Base-by-base conservation (phyloP, 208 protist genomes). In the Leishmania turanica region DNA sequence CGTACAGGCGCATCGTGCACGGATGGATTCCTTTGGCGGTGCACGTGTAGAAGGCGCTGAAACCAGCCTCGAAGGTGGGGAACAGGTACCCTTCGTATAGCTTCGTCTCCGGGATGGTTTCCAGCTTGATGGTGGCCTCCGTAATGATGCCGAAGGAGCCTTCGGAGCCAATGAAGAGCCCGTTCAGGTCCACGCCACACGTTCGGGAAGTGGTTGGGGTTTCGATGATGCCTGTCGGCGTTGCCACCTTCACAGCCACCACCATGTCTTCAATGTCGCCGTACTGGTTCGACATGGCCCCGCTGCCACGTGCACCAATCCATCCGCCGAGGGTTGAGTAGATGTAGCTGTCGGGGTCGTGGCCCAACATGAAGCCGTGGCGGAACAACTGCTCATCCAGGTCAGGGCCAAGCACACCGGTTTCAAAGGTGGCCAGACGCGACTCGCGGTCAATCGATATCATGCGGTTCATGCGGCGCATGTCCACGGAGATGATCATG, bases 271-370 rank as follows among this genome's bases (percentile, higher is more conserved):
- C 96, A 81, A 98, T 97, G 85, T 99, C 96, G 51, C 97, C 97
- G 89, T 99, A 99, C 79, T 95, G 90, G 84, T 98, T 99, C n/a
- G 96, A 98, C 91, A 99, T 98, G 77, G 97, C 97, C 68, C 98
- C 98, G 75, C 96, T 98, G 49, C 96, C 95, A 31, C 97, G 91
- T n/a, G 98, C 98, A 34, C 91, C 96, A 69, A 99, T 98, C 97
- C 98, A 99, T 42, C 98, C 98, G 64, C 98, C 98, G 4, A 99
- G 87, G 24, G 98, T 97, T 42, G 94, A 98, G 90, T 98, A 92
- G 74, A 94, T 93, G 90, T 96, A 97, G 81, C 94, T 98, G 86
- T 99, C 98, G 62, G 96, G 97, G 85, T 98, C 96, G 84, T 99
- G 96, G 21, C 98, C 97, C 51, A 97, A 77, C 90, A 95, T 98